A percentile compares a stretch with the other conserved stretches of the same genome.
Conservation (phyloP, 805 yeast genomes). For the Candida rishiriensis region DNA sequence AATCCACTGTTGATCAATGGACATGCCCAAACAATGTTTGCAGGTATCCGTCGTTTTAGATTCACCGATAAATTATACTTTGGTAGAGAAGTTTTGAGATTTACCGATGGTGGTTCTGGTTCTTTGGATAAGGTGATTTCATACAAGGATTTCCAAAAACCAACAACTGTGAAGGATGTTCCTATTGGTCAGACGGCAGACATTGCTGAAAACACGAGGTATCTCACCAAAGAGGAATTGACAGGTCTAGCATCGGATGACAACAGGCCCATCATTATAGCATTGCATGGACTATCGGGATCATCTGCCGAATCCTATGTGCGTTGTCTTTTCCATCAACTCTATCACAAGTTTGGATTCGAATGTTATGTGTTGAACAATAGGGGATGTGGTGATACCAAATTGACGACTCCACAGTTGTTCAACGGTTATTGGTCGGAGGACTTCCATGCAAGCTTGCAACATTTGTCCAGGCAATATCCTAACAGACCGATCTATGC, state of each 20-base stretch:
- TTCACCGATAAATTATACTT: constrained; percentile 56
- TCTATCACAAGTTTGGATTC: constrained; percentile 37
- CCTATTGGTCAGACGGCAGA: constrained; percentile 32
- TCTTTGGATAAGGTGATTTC: constrained; percentile 71
- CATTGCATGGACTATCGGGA: constrained; percentile 77
- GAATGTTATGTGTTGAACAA: constrained; percentile 67
- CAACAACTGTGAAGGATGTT: constrained; percentile 23
- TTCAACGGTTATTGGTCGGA: constrained; percentile 71
- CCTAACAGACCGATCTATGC: constrained; percentile 64
- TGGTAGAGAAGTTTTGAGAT: constrained; percentile 61
- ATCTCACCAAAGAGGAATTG: constrained; percentile 44
- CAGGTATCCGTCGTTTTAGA: constrained; percentile 52
- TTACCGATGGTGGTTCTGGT: constrained; percentile 65
- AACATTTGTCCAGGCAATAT: constrained; percentile 42
- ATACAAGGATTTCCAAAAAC: constrained; percentile 19
- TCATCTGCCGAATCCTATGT: constrained; percentile 81
- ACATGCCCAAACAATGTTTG: constrained; percentile 69
- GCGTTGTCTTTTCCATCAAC: constrained; percentile 47
- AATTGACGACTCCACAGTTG: constrained; percentile 61
- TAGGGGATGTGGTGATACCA: constrained; percentile 73
- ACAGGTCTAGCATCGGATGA: constrained; percentile 23
- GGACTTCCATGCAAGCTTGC: constrained; percentile 57
- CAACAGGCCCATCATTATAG: constrained; percentile 55
- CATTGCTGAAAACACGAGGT: constrained; percentile 51
- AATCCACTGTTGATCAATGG: constrained; percentile 69